Conservation (phyloP, 768 basidiomycete species). For the Amanita pseudoporphyria region DNA sequence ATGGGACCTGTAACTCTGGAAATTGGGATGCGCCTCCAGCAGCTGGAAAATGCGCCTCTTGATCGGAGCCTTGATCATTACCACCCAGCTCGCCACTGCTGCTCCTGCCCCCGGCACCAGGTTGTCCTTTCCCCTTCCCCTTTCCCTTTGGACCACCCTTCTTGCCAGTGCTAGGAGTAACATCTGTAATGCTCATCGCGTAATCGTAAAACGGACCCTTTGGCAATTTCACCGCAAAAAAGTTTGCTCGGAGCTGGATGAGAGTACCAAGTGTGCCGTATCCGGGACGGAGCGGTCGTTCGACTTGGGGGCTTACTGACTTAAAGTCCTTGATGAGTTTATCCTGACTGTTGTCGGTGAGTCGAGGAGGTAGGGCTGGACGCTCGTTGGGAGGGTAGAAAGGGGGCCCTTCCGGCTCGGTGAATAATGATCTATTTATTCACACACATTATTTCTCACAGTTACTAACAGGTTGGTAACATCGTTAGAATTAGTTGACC, state of each 20-base stretch:
- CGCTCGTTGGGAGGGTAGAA: constrained; percentile 23
- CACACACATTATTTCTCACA: too few species aligned
- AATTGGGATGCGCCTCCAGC: constrained; percentile 32
- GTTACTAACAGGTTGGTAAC: too few species aligned
- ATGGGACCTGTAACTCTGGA: constrained; percentile 21
- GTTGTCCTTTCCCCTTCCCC: neutral
- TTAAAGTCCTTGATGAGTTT: constrained; percentile 31
- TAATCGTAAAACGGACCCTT: constrained; percentile 48
- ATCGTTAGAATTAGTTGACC: too few species aligned
- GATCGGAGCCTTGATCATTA: constrained; percentile 18
- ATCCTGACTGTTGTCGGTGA: constrained; percentile 19
- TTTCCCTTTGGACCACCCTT: constrained; percentile 11
- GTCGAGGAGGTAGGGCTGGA: constrained; percentile 27
- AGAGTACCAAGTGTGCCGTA: constrained; percentile 41
- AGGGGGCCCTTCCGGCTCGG: constrained; percentile 1
- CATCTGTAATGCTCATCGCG: constrained; percentile 39
- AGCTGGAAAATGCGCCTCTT: constrained; percentile 49
- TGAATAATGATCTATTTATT: too few species aligned
- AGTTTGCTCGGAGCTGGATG: constrained; percentile 50
- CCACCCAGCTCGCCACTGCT: constrained; percentile 22
- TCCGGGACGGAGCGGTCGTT: constrained; percentile 43
- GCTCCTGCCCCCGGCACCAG: too few species aligned
- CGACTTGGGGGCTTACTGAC: constrained; percentile 20
- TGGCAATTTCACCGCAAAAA: constrained; percentile 44
- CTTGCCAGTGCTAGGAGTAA: constrained; percentile 37